These are phyloP conservation scores for Cenchrus fungigraminus DNA, from an alignment of 176 grass and related monocot genomes.

Conservation along the genomic window DNA sequence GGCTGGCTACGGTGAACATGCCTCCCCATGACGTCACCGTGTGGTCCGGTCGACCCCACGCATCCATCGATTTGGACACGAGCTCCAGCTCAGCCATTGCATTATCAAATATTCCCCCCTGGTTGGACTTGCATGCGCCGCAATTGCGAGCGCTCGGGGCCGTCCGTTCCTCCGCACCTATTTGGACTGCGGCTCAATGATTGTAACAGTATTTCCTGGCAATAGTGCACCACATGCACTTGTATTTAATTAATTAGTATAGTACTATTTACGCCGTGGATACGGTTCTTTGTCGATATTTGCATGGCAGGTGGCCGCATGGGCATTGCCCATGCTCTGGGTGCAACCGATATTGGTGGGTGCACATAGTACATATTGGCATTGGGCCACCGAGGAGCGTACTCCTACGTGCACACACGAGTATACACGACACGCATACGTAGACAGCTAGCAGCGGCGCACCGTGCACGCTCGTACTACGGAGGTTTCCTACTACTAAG, in stretches of 20 bases:
- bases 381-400: neutral
- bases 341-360: too few species aligned
- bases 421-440: neutral
- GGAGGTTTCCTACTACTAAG: neutral
- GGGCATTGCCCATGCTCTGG: too few species aligned
- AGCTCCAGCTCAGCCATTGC: neutral
- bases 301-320: too few species aligned
- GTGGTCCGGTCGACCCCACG: neutral
- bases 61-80: neutral
- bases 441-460: neutral
- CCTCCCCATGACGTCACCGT: neutral
- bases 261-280: too few species aligned
- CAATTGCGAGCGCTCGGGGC: neutral
- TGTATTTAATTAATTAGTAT: too few species aligned
- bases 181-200: too few species aligned
- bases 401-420: neutral
- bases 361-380: neutral
- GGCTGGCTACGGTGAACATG: neutral
- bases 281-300: too few species aligned
- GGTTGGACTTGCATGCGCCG: conserved; percentile 14
- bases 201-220: too few species aligned
- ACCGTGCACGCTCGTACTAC: neutral
- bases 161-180: neutral
- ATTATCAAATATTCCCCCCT: too few species aligned
- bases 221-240: too few species aligned